Base-by-base conservation (phyloP, 306 rosid genomes). In the Acacia melanoxylon region DNA sequence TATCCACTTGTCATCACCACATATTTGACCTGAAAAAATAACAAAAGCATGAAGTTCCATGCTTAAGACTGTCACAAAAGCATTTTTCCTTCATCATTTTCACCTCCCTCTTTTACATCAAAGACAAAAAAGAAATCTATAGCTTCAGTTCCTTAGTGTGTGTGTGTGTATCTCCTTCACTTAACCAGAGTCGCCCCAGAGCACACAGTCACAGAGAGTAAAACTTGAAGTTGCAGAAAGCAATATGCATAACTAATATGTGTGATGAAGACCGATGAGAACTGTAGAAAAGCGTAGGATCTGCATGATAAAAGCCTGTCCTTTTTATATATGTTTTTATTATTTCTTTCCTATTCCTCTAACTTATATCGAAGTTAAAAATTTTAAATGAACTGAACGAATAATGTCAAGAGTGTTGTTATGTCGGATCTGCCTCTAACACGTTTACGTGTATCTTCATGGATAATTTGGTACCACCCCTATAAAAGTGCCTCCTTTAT, bases 21-120 rank as follows among this genome's bases (percentile, higher is more conserved):
- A 85, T 78, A 75, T 72, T 88, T 83, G 90, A 86, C 89, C 85
- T 71, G 73, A 76, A n/a, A n/a, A 69, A 85, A 81, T 10, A 20
- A 68, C 80, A 22, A 22, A 91, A 88, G 93, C 83, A 83, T 65
- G 27, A 87, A 78, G 78, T 78, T 81, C 81, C 62, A 89, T 82
- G 86, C 86, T 83, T 85, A 79, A 82, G 73, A 58, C 62, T 46
- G 80, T 79, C 78, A 82, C 84, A 83, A 90, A 90, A 86, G 91
- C 89, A 56, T 73, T 88, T 83, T 85, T 80, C 79, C 76, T 79
- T 80, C 45, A 73, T 72, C 81, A 70, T 82, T 85, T 84, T 81
- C 69, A n/a, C 58, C 74, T 35, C 79, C 81, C 75, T 69, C 81
- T 69, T 89, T 89, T 77, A 74, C 83, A 74, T 82, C 81, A 40